Evolutionary conservation across 352 stramenopile genomes (phyloP).

Genomic region (Hyaloperonospora arabidopsidis): DNA sequence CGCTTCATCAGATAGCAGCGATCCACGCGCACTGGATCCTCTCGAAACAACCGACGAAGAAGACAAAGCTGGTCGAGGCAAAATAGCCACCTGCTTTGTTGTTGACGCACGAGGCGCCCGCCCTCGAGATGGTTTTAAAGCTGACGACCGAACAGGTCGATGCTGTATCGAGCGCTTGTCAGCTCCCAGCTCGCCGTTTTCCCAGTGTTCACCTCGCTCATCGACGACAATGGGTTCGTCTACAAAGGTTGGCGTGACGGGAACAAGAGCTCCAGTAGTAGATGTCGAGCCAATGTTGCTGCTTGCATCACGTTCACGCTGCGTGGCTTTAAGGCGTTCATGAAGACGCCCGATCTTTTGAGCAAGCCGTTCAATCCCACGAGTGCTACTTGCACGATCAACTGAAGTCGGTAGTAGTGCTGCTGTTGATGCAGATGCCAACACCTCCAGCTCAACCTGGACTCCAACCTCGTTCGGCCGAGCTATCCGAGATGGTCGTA

Average conservation of each 20-base stretch:
- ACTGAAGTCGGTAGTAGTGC: constrained; percentile 13
- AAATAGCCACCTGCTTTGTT: constrained; percentile 26
- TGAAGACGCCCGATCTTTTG: constrained; percentile 45
- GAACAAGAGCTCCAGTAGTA: not conserved
- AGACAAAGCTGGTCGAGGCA: not conserved
- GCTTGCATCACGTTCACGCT: constrained; percentile 15
- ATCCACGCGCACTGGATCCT: constrained; percentile 4
- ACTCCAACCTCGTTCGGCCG: constrained; percentile 1
- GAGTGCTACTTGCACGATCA: constrained; percentile 31
- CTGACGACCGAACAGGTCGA: constrained; percentile 9
- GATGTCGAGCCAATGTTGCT: not conserved
- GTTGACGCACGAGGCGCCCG: constrained; percentile 7
- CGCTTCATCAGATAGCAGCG: constrained; percentile 18
- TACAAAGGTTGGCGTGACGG: constrained; percentile 5
- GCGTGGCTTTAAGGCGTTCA: constrained; percentile 34
- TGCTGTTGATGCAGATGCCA: not conserved
- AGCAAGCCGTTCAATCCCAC: constrained; percentile 36
- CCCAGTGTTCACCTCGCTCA: constrained; percentile 13
- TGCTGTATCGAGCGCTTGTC: constrained; percentile 17
- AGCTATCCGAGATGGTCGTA: constrained; percentile 2
- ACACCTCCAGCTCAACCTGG: constrained; percentile 9
- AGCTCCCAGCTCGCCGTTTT: constrained; percentile 25
- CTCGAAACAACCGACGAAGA: constrained; percentile 3
- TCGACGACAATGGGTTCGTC: constrained; percentile 18
- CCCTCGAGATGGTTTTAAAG: constrained; percentile 10